Base-by-base conservation (phyloP, 768 basidiomycete species). In the Panaeolus papilionaceus region DNA sequence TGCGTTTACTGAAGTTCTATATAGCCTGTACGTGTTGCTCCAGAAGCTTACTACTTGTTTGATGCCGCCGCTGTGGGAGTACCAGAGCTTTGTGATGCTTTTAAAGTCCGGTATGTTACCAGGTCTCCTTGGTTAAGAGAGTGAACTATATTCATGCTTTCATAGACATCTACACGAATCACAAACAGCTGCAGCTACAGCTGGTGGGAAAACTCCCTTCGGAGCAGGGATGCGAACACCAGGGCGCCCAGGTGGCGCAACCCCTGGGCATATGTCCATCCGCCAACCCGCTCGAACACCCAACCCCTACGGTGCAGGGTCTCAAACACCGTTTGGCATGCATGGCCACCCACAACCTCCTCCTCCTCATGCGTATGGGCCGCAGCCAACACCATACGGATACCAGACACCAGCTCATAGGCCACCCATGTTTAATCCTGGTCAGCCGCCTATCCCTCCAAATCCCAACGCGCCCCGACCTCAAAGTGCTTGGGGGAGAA, bases 41-140 rank as follows among this genome's bases (percentile, higher is more conserved):
- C 94, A 1, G 91, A 94, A 78, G 92, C 92, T 5, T 98, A 96
- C 75, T 92, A 92, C 75, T 86, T 98, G 18, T 95, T 94, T 72
- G 94, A 96, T 70, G 93, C 94, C 6, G 88, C 94, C 58, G 94
- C 95, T 28, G 90, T 93, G 7, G 95, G 94, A 42, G 94, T 99
- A 28, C 90, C 93, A 4, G 95, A 98, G 77, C 81, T 99, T 4
- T 98, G 97, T 70, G 96, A 98, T 76, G 96, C 96, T 20, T 99
- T 99, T 88, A 98, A 98, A 88, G 88, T 94, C 74, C 79, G 90
- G 90, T 90, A 72, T 72, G 84, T 73, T 64, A 49, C n/a, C 45
- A 47, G 2, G 5, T 7, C 33, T 20, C 9, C 4, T 38, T 66
- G 20, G 16, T 40, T 2, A 39, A 40, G 16, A 2, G 11, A 6